These are phyloP conservation scores for Spirogloea muscicola DNA, from an alignment of 139 green algal genomes.

Conservation along the genomic window DNA sequence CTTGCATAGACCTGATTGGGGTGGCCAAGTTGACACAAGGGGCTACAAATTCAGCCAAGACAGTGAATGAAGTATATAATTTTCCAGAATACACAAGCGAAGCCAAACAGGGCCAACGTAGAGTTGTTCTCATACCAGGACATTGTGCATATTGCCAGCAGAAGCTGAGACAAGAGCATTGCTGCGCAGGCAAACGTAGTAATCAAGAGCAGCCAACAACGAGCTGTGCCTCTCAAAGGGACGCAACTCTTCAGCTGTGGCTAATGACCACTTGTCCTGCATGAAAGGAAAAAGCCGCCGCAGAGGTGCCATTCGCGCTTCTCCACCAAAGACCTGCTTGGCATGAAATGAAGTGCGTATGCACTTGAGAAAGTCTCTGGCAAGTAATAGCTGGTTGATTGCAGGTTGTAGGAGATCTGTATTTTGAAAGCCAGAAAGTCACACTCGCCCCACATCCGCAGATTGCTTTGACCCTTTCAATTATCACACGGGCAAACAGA, in stretches of 20 bases:
- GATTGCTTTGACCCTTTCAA: too few species aligned
- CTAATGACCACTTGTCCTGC: conserved; percentile 34
- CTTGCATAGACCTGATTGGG: too few species aligned
- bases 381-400: too few species aligned
- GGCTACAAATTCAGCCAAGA: too few species aligned
- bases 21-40: too few species aligned
- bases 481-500: too few species aligned
- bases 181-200: conserved; percentile 22
- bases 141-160: conserved; percentile 44
- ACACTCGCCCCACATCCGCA: too few species aligned
- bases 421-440: too few species aligned
- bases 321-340: conserved; percentile 43
- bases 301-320: conserved; percentile 25
- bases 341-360: too few species aligned
- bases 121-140: conserved; percentile 22
- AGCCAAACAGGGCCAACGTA: background rate
- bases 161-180: conserved; percentile 41
- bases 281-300: conserved; percentile 27
- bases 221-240: conserved; percentile 27
- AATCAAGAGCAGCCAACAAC: conserved; percentile 36
- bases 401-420: too few species aligned
- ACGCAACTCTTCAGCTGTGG: conserved; percentile 21
- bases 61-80: background rate
- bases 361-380: too few species aligned
- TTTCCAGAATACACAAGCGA: conserved; percentile 1